These are phyloP conservation scores for Raphidocelis subcapitata DNA, from an alignment of 139 green algal genomes.

Conservation along the genomic window DNA sequence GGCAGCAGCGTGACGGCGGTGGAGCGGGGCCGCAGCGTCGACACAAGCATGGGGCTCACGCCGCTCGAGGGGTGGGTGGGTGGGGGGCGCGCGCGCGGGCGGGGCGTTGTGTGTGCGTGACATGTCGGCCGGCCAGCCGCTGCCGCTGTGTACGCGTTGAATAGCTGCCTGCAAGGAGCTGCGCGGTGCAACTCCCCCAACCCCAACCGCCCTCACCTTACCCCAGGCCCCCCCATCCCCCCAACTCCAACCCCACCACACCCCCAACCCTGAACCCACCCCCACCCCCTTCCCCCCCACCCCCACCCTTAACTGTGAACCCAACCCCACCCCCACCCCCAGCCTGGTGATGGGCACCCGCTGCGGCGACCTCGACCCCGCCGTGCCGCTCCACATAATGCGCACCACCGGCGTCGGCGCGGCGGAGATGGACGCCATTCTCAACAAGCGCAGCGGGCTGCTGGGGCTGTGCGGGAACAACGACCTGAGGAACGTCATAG, in stretches of 20 bases:
- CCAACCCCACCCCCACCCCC: neutral
- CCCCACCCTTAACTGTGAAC: too few relatives aligned
- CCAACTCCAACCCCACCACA: too few relatives aligned
- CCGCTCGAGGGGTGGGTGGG: conserved; percentile 70
- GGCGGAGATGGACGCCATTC: conserved; percentile 33
- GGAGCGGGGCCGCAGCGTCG: conserved; percentile 63
- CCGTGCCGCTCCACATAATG: conserved; percentile 56
- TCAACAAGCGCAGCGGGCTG: conserved; percentile 88
- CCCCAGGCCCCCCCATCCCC: too few relatives aligned
- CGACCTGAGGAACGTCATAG: conserved; percentile 66
- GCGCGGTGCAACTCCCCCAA: too few relatives aligned
- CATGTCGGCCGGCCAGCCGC: neutral
- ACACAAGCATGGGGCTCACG: conserved; percentile 86
- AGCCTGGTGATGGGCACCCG: conserved; percentile 72
- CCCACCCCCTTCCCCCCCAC: too few relatives aligned
- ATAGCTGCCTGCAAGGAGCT: too few relatives aligned
- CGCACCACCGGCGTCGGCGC: conserved; percentile 2
- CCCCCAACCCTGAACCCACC: too few relatives aligned
- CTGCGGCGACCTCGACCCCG: conserved; percentile 78
- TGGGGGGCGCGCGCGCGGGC: too few relatives aligned
- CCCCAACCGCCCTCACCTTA: too few relatives aligned
- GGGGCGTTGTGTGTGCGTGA: neutral
- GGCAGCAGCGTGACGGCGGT: conserved; percentile 79
- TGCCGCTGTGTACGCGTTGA: too few relatives aligned
- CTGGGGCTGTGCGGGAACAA: conserved; percentile 59